Percentiles rank a stretch among this genome's conserved stretches.
phyloP scores from a whole-genome alignment of 1,284 basidiomycete genomes.

The Irpex lacteus region DNA sequence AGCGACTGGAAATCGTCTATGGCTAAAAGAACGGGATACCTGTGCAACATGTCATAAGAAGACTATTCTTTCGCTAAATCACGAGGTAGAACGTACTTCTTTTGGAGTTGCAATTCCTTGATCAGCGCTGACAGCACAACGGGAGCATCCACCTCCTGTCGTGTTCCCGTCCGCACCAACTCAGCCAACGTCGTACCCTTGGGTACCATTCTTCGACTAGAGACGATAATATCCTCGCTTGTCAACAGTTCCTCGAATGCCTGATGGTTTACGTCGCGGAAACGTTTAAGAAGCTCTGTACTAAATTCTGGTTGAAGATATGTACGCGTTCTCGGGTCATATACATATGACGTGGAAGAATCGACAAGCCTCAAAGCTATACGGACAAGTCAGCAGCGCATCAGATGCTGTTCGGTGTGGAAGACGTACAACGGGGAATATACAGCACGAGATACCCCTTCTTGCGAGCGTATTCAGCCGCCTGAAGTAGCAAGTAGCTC shows the following conservation, averaged over 20 bases:
- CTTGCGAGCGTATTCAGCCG: slow-evolving; percentile 69
- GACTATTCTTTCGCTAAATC: slow-evolving; percentile 1
- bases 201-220: slow-evolving; percentile 44
- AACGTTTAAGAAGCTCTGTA: slow-evolving; percentile 56
- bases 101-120: slow-evolving; percentile 67
- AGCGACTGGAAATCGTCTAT: slow-evolving; percentile 87
- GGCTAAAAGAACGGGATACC: slow-evolving; percentile 77
- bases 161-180: slow-evolving; percentile 59
- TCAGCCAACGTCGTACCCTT: slow-evolving; percentile 51
- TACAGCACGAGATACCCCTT: slow-evolving; percentile 87
- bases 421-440: slow-evolving; percentile 69
- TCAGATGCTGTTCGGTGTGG: not conserved
- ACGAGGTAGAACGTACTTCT: slow-evolving; percentile 41
- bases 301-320: slow-evolving; percentile 78
- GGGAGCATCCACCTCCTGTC: slow-evolving; percentile 56
- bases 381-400: not conserved
- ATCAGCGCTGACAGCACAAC: slow-evolving; percentile 66
- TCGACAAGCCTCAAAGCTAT: slow-evolving; percentile 73
- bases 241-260: slow-evolving; percentile 41
- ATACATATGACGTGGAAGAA: slow-evolving; percentile 73
- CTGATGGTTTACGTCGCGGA: slow-evolving; percentile 51
- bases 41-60: slow-evolving; percentile 22
- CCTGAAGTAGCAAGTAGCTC: slow-evolving; percentile 79
- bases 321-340: slow-evolving; percentile 72
- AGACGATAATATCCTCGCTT: slow-evolving; percentile 38